phyloP scores from a whole-genome alignment of 805 yeast genomes.

The Ogataea naganishii region DNA sequence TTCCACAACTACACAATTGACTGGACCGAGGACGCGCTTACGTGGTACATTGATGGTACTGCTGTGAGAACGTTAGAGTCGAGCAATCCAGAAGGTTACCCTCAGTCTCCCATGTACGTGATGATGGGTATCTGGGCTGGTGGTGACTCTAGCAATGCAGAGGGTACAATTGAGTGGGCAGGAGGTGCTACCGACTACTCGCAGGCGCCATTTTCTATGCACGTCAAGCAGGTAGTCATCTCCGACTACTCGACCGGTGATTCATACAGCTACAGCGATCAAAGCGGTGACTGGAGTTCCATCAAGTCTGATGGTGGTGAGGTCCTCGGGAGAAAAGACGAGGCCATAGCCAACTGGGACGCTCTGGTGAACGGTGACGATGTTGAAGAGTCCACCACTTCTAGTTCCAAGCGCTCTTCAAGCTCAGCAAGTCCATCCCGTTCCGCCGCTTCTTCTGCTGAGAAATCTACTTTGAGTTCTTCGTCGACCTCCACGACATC shows the following conservation, averaged over 20 bases:
- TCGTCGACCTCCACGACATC: too few relatives aligned
- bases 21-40: conserved; percentile 60
- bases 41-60: conserved; percentile 68
- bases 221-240: conserved; percentile 49
- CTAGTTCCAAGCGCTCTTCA: too few relatives aligned
- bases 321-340: conserved; percentile 48
- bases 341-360: conserved; percentile 36
- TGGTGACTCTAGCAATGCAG: conserved; percentile 57
- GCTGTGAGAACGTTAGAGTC: conserved; percentile 55
- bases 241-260: conserved; percentile 63
- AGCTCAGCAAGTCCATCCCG: too few relatives aligned
- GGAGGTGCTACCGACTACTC: conserved; percentile 65
- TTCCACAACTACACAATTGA: conserved; percentile 78
- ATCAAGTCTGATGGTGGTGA: conserved; percentile 49
- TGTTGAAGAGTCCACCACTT: too few relatives aligned
- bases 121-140: conserved; percentile 76
- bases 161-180: conserved; percentile 77
- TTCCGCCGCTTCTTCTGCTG: too few relatives aligned
- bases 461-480: too few relatives aligned
- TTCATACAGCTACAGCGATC: conserved; percentile 45
- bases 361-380: conserved; percentile 24
- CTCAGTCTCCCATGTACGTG: conserved; percentile 83
- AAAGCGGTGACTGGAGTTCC: conserved; percentile 51
- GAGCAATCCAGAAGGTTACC: conserved; percentile 59
- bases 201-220: conserved; percentile 62